Conservation (phyloP, 805 yeast species). For the Lachancea waltii region DNA sequence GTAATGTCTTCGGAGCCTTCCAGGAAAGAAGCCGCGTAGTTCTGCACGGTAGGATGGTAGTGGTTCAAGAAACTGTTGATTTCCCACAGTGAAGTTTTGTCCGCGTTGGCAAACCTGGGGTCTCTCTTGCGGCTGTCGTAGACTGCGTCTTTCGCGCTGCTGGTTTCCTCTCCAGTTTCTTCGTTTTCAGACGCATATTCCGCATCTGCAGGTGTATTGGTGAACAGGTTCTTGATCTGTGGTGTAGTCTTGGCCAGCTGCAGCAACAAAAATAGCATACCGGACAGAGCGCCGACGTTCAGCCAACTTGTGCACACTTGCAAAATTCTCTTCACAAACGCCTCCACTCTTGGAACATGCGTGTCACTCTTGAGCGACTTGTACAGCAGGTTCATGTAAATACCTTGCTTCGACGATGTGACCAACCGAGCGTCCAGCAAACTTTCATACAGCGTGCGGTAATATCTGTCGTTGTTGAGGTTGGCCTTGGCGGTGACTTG, state of each 20-base stretch:
- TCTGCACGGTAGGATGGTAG: slow-evolving; percentile 86
- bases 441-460: slow-evolving; percentile 83
- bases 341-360: slow-evolving; percentile 57
- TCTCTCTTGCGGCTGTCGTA: slow-evolving; percentile 90
- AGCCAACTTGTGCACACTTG: slow-evolving; percentile 84
- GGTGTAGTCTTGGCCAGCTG: slow-evolving; percentile 63
- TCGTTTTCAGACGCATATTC: slow-evolving; percentile 44
- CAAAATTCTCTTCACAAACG: slow-evolving; percentile 84
- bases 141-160: slow-evolving; percentile 14
- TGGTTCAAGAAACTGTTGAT: slow-evolving; percentile 63
- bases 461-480: slow-evolving; percentile 61
- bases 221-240: slow-evolving; percentile 55
- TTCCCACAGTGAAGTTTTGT: slow-evolving; percentile 82
- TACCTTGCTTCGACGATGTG: slow-evolving; percentile 86
- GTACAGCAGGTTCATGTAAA: slow-evolving; percentile 79
- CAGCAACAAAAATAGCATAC: slow-evolving; percentile 67
- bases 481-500: slow-evolving; percentile 65
- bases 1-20: slow-evolving; percentile 34
- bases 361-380: slow-evolving; percentile 75
- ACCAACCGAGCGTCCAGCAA: slow-evolving; percentile 77
- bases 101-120: slow-evolving; percentile 87
- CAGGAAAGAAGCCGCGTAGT: slow-evolving; percentile 65
- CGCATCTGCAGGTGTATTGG: slow-evolving; percentile 47
- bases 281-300: slow-evolving; percentile 80
- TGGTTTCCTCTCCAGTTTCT: slow-evolving; percentile 33